Conservation (phyloP, 768 basidiomycete genomes). For the Boletus vinaceobasis region DNA sequence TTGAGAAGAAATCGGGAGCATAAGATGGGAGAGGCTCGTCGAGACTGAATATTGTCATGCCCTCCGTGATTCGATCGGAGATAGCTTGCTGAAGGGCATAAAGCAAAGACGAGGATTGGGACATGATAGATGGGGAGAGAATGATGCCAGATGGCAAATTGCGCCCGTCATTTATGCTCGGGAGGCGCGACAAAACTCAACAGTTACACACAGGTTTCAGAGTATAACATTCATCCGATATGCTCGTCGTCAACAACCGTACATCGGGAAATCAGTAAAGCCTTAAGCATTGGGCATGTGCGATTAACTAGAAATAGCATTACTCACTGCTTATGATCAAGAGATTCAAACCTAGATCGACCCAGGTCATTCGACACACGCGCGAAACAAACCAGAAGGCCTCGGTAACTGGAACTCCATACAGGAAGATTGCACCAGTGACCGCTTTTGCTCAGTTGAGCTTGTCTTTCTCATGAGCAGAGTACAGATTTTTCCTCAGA, state of each 20-base stretch:
- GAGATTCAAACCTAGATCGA: not conserved
- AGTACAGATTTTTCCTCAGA: not conserved
- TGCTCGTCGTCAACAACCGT: not conserved
- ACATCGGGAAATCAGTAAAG: not conserved
- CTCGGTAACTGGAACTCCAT: not conserved
- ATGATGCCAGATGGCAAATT: not conserved
- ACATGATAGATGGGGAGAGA: slow-evolving; percentile 6
- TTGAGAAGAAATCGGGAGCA: slow-evolving; percentile 41
- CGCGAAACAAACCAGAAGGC: slow-evolving; percentile 1
- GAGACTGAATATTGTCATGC: slow-evolving; percentile 11
- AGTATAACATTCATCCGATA: not conserved
- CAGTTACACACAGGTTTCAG: not conserved
- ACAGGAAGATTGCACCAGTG: not conserved
- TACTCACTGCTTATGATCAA: not conserved
- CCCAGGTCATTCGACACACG: not conserved
- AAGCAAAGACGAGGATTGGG: slow-evolving; percentile 6
- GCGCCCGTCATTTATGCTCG: slow-evolving; percentile 7
- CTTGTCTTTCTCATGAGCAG: not conserved
- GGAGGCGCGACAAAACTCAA: not conserved
- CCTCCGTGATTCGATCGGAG: slow-evolving; percentile 1
- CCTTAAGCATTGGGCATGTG: not conserved
- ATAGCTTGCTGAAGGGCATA: slow-evolving; percentile 16
- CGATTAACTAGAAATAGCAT: not conserved
- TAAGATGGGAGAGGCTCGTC: slow-evolving; percentile 17
- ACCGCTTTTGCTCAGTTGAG: not conserved